A percentile compares a stretch with the other conserved stretches of the same genome.
Conservation (phyloP, 768 basidiomycete genomes). For the Suillus spraguei region DNA sequence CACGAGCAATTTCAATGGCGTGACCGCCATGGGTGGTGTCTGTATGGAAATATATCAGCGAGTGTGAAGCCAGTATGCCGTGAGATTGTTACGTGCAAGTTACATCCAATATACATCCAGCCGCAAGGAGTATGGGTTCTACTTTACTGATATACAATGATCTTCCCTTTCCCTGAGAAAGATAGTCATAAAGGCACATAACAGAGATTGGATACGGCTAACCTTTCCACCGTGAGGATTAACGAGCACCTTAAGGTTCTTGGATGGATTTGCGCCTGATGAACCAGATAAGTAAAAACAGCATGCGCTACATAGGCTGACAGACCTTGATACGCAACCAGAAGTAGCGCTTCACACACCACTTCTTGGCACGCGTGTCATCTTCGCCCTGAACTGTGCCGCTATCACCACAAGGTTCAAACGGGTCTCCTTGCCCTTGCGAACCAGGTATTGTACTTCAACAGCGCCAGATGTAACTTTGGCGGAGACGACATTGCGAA, state of each 20-base stretch:
- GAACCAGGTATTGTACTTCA: constrained; percentile 54
- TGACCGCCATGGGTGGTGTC: constrained; percentile 68
- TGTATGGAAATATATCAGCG: constrained; percentile 27
- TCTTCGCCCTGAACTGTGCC: constrained; percentile 44
- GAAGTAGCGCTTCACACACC: constrained; percentile 58
- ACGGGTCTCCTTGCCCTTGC: constrained; percentile 41
- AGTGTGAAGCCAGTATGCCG: constrained; percentile 3
- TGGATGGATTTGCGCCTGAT: constrained; percentile 53
- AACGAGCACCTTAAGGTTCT: constrained; percentile 67
- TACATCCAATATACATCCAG: constrained; percentile 63
- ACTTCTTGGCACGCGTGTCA: constrained; percentile 41
- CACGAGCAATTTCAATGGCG: constrained; percentile 63
- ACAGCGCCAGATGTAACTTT: constrained; percentile 40
- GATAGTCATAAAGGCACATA: constrained; percentile 9
- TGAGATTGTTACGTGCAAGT: constrained; percentile 42
- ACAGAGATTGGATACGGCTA: constrained; percentile 27
- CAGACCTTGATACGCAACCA: constrained; percentile 61
- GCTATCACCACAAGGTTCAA: constrained; percentile 39
- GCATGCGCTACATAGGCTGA: background rate
- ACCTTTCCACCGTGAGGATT: constrained; percentile 85
- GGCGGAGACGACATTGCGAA: constrained; percentile 60
- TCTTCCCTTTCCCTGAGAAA: constrained; percentile 59
- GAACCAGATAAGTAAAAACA: constrained; percentile 12
- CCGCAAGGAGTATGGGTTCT: constrained; percentile 72
- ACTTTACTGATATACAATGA: constrained; percentile 57